phyloP scores from a whole-genome alignment of 1,284 basidiomycete species.

The Rhodotorula sp. region DNA sequence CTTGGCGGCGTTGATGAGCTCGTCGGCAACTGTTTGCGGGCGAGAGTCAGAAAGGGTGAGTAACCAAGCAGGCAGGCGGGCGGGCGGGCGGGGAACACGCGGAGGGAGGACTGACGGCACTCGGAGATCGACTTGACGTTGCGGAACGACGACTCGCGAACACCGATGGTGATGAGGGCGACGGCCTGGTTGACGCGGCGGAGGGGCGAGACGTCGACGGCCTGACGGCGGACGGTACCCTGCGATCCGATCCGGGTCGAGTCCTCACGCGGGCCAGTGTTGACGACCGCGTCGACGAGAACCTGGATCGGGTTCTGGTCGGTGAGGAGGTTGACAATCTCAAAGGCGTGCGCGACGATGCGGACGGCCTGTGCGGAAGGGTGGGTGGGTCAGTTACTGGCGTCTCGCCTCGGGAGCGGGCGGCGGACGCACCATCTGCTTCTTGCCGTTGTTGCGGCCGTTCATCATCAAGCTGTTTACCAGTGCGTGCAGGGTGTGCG shows the following conservation, averaged over 20 bases:
- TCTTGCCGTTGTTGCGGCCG: constrained; percentile 99
- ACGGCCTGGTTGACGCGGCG: constrained; percentile 98
- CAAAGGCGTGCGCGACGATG: constrained; percentile 99
- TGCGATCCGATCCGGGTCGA: constrained; percentile 99
- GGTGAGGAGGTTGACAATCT: constrained; percentile 99
- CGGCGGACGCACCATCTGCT: constrained; percentile 75
- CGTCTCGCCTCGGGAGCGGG: no score
- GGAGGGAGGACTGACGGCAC: constrained; percentile 32
- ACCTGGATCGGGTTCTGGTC: constrained; percentile 99
- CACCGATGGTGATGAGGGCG: constrained; percentile 90
- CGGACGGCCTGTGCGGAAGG: constrained; percentile 66
- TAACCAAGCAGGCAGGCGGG: no score
- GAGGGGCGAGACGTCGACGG: constrained; percentile 98
- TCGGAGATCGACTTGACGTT: constrained; percentile 95
- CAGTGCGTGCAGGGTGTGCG: background rate
- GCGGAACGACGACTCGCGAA: constrained; percentile 99
- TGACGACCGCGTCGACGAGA: constrained; percentile 97
- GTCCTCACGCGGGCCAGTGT: constrained; percentile 99
- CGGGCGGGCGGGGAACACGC: no score
- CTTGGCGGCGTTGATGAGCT: constrained; percentile 99
- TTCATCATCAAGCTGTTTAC: constrained; percentile 92
- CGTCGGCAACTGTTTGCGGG: constrained; percentile 84
- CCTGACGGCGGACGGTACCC: constrained; percentile 99
- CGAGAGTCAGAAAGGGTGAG: background rate
- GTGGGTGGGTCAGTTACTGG: background rate